Percentiles rank a stretch among this genome's conserved stretches.
Conservation (phyloP, 768 basidiomycete species). For the Russula earlei region DNA sequence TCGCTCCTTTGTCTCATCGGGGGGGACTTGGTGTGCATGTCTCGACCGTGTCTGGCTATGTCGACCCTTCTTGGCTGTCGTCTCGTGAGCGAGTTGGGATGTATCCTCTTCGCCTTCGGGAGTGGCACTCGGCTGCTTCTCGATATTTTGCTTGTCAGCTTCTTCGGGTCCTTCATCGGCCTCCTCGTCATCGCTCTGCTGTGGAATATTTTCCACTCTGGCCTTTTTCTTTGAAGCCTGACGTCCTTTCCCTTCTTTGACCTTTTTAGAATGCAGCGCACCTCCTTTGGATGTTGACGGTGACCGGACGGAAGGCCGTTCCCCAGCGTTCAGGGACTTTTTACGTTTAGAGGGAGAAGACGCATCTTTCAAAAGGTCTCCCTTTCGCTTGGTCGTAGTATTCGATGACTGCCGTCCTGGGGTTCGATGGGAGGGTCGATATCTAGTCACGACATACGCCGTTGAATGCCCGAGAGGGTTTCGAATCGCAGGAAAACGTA, state of each 20-base stretch:
- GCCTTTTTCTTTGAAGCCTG: slow-evolving; percentile 11
- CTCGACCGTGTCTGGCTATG: slow-evolving; percentile 25
- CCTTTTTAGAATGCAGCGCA: slow-evolving; percentile 17
- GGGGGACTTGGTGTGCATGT: slow-evolving; percentile 42
- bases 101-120: slow-evolving; percentile 30
- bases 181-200: slow-evolving; percentile 25
- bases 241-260: slow-evolving; percentile 23
- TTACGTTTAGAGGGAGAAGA: slow-evolving; percentile 9
- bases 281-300: background rate
- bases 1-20: slow-evolving; percentile 62
- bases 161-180: slow-evolving; percentile 31
- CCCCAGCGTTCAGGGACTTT: slow-evolving; percentile 16
- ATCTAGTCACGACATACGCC: background rate
- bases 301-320: slow-evolving; percentile 5
- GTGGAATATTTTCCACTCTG: background rate
- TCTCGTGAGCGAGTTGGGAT: slow-evolving; percentile 54
- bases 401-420: slow-evolving; percentile 14
- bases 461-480: background rate
- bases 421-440: background rate
- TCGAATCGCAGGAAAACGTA: slow-evolving; percentile 25
- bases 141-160: slow-evolving; percentile 20
- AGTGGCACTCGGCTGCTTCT: slow-evolving; percentile 21
- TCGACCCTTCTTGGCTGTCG: slow-evolving; percentile 30
- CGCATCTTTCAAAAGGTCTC: background rate
- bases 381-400: background rate